These are phyloP conservation scores for Primulina eburnea DNA, from an alignment of 257 asterid species.

Conservation along the genomic window DNA sequence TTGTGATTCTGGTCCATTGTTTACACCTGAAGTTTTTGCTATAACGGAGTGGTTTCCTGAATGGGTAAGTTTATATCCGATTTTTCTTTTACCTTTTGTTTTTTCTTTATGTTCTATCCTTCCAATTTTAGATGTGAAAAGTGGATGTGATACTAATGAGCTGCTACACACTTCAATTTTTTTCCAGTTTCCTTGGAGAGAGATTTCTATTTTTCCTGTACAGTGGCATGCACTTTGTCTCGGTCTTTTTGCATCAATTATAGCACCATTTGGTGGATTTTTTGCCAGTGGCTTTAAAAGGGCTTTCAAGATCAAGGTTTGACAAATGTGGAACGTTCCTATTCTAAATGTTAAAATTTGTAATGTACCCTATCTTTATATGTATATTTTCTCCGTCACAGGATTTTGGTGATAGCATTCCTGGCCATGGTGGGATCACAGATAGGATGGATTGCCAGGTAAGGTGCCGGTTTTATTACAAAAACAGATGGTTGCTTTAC, in stretches of 20 bases:
- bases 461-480: constrained; percentile 5
- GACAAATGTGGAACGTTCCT: constrained; percentile 7
- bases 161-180: constrained; percentile 7
- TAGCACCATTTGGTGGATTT: constrained; percentile 99
- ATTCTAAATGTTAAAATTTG: constrained; percentile 9
- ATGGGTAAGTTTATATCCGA: constrained; percentile 55
- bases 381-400: constrained; percentile 23
- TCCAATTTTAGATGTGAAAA: neutral
- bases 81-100: neutral
- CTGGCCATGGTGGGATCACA: constrained; percentile 98
- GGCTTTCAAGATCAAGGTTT: constrained; percentile 95
- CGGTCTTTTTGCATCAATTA: constrained; percentile 88
- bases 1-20: constrained; percentile 87
- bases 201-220: constrained; percentile 60
- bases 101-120: neutral
- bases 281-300: constrained; percentile 98
- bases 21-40: constrained; percentile 65
- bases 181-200: constrained; percentile 72
- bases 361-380: constrained; percentile 16
- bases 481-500: constrained; percentile 10
- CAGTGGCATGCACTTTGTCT: constrained; percentile 81
- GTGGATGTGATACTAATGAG: constrained; percentile 1
- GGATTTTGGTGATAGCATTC: constrained; percentile 99
- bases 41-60: constrained; percentile 70
- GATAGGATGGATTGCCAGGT: constrained; percentile 99